Evolutionary conservation across 2,329 filamentous ascomycete genomes (phyloP), one percentile per base, ranked within the genome.

Genomic region (Cladobotryum mycophilum): DNA sequence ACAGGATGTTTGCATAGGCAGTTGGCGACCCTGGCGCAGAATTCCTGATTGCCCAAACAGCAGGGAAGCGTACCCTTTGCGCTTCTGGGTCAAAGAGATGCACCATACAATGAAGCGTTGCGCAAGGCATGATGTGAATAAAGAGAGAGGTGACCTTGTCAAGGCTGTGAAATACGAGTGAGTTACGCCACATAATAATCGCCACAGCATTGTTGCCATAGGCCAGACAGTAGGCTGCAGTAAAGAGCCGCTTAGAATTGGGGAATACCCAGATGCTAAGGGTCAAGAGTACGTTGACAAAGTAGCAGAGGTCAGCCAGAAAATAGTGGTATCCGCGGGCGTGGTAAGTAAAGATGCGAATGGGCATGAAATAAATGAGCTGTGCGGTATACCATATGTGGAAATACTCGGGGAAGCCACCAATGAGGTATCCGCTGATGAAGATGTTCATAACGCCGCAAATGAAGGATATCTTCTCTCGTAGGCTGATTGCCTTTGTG

Each of bases 111-210:
- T 99, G 93, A 12, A 99, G 79, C 1, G 91, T 89, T 5, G 88
- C 92, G 58, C 91, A 96, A 1, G 93, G 93, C 92, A 99, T 99
- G 62, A 99, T 95, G 69, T 99, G 93, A 60, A 99, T 96, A 72
- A 99, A 99, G n/a, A 99, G 78, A 65, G 89, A 93, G 12, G 91
- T 95, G 54, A 97, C 90, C 70, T 99, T 99, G 76, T 99, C 93
- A 70, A 99, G 84, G 64, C 89, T 95, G 75, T 99, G 93, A 68
- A 99, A 99, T 43, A 99, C 93, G 64, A 99, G 81, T 33, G 91
- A 96, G 68, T 99, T 99, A 56, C 93, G 84, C 93, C 93, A 99
- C 91, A 99, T 93, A 65, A 93, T 90, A 67, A 99, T 97, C 12
- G 93, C 93, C 43, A 96, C 84, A 17, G 93, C 93, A 65, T 99